A percentile compares a stretch with the other conserved stretches of the same genome.
Conservation (phyloP, 225 moss, liverwort and hornwort species). For the Bryum argenteum region DNA sequence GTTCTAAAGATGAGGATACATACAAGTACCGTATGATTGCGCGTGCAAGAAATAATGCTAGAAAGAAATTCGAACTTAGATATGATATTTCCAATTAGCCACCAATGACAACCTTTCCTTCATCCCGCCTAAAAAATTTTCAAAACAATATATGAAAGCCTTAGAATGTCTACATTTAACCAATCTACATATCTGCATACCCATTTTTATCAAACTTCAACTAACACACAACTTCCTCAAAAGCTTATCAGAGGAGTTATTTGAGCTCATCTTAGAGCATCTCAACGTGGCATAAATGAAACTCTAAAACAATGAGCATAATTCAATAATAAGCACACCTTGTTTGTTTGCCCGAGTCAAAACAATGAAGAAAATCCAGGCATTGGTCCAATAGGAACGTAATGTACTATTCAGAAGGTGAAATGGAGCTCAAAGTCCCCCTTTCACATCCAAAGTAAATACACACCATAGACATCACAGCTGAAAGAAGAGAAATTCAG, state of each 20-base stretch:
- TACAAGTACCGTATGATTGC: neutral
- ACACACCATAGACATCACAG: constrained; percentile 15
- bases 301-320: too few species aligned
- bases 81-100: neutral
- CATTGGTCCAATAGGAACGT: neutral
- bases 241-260: too few species aligned
- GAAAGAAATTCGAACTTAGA: neutral
- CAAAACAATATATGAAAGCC: too few species aligned
- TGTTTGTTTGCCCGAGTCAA: neutral
- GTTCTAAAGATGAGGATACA: too few species aligned
- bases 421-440: neutral
- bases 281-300: too few species aligned
- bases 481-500: constrained; percentile 9
- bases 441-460: neutral
- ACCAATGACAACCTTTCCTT: neutral
- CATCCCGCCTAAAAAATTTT: too few species aligned
- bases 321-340: neutral
- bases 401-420: constrained; percentile 4
- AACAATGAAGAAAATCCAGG: neutral
- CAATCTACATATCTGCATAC: too few species aligned
- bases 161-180: too few species aligned
- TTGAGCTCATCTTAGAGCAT: too few species aligned
- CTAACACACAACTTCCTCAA: too few species aligned
- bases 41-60: neutral
- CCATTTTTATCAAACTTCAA: too few species aligned